A percentile compares a stretch with the other conserved stretches of the same genome.
phyloP scores from a whole-genome alignment of 208 protist genomes.

The Angomonas ambiguus region DNA sequence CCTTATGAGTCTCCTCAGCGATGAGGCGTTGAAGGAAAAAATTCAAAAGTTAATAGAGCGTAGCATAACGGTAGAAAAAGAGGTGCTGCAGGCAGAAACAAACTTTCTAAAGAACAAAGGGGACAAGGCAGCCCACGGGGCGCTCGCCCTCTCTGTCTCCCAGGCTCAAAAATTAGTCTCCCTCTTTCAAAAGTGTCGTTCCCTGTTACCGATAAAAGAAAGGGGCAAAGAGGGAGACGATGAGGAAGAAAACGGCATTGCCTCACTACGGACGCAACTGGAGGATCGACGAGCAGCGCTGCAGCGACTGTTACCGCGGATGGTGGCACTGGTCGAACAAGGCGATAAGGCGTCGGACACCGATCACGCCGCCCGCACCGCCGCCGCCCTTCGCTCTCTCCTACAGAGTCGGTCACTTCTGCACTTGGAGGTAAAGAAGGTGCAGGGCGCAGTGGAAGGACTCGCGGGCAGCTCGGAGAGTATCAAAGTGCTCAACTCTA shows the following conservation, averaged over 20 bases:
- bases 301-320: conserved; percentile 36
- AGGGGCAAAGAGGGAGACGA: too few species aligned
- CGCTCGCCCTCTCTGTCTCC: conserved; percentile 39
- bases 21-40: neutral
- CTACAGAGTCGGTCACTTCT: conserved; percentile 71
- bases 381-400: conserved; percentile 63
- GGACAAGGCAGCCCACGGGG: conserved; percentile 32
- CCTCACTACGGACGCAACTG: too few species aligned
- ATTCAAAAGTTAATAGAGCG: neutral
- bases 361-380: conserved; percentile 23
- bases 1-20: neutral
- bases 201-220: too few species aligned
- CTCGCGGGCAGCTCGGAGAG: conserved; percentile 43
- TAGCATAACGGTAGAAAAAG: neutral
- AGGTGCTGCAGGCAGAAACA: conserved; percentile 24
- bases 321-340: conserved; percentile 36
- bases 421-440: conserved; percentile 65
- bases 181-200: conserved; percentile 29
- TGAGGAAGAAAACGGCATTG: conserved; percentile 12
- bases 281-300: conserved; percentile 39
- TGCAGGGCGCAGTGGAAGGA: conserved; percentile 56
- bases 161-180: conserved; percentile 36
- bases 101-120: conserved; percentile 24
- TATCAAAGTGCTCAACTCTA: conserved; percentile 34
- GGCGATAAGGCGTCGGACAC: neutral